phyloP scores from a whole-genome alignment of 1,284 basidiomycete species.

The Trametes pubescens region DNA sequence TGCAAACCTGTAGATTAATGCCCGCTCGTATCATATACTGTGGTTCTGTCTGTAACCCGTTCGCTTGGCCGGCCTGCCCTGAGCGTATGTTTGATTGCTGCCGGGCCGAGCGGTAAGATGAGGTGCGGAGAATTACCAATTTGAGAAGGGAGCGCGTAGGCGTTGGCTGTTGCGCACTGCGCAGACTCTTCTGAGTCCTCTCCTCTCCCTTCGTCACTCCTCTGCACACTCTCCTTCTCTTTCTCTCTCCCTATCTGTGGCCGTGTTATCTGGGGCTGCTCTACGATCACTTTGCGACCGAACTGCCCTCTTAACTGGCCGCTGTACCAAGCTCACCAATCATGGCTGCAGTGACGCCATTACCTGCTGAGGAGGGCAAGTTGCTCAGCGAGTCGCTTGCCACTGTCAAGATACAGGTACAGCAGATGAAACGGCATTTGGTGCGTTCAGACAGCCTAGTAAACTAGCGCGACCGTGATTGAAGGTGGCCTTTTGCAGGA shows the following conservation, averaged over 20 bases:
- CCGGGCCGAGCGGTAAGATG: background rate
- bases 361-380: conserved; percentile 72
- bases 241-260: background rate
- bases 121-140: conserved; percentile 22
- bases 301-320: background rate
- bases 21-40: conserved; percentile 24
- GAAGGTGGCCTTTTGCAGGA: conserved; percentile 58
- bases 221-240: background rate
- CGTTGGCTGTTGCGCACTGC: conserved; percentile 20
- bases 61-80: background rate
- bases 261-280: conserved; percentile 1
- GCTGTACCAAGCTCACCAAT: background rate
- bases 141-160: conserved; percentile 24
- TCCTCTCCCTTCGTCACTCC: conserved; percentile 20
- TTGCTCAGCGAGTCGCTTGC: conserved; percentile 83
- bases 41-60: background rate
- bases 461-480: background rate
- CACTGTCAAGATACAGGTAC: conserved; percentile 92
- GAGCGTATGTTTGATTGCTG: background rate
- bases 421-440: conserved; percentile 93
- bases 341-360: conserved; percentile 35
- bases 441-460: conserved; percentile 53
- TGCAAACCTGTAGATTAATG: conserved; percentile 40
- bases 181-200: conserved; percentile 2
- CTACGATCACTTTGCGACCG: conserved; percentile 5